Conservation (phyloP, 177 flowering plant species). For the Vitis hybrid region DNA sequence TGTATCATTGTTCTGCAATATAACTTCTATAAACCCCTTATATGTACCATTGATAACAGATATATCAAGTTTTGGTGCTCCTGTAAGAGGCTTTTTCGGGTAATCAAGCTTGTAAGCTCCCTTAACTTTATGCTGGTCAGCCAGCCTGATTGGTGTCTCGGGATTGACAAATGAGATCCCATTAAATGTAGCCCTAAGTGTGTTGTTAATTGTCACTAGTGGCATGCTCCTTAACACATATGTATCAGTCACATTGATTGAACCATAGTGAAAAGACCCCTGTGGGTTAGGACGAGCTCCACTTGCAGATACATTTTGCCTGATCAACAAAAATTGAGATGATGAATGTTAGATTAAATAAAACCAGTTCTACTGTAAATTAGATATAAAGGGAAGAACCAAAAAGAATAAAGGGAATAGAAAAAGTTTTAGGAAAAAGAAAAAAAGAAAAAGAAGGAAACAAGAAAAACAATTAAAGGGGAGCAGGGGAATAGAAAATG, state of each 20-base stretch:
- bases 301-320: slow-evolving; percentile 91
- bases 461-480: no score
- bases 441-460: no score
- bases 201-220: slow-evolving; percentile 62
- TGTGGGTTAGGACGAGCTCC: slow-evolving; percentile 99
- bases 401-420: no score
- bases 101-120: slow-evolving; percentile 83
- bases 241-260: slow-evolving; percentile 80
- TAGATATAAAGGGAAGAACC: no score
- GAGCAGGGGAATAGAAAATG: no score
- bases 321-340: slow-evolving; percentile 19
- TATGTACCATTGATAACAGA: slow-evolving; percentile 87
- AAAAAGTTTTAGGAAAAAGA: no score
- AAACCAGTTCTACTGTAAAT: no score
- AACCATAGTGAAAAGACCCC: slow-evolving; percentile 93
- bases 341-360: no score
- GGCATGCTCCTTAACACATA: slow-evolving; percentile 73
- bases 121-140: slow-evolving; percentile 64
- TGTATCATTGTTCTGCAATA: slow-evolving; percentile 90
- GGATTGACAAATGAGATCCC: slow-evolving; percentile 82
- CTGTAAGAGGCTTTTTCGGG: slow-evolving; percentile 64
- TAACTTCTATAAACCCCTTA: slow-evolving; percentile 86
- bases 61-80: slow-evolving; percentile 60
- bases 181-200: slow-evolving; percentile 60
- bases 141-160: slow-evolving; percentile 77